These are phyloP conservation scores for Hylodesmum podocarpum DNA, from an alignment of 306 rosid species.

Conservation along the genomic window DNA sequence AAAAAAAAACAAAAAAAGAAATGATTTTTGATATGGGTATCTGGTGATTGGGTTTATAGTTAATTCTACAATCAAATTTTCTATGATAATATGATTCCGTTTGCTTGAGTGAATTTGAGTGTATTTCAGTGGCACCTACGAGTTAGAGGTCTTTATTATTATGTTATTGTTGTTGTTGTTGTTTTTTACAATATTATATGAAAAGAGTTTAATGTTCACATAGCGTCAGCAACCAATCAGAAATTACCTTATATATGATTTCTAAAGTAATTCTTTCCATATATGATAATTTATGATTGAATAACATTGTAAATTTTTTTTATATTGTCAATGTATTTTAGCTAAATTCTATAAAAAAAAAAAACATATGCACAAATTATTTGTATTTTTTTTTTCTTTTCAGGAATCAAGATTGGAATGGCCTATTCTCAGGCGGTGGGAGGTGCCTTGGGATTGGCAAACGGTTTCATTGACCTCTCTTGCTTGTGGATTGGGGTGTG, in stretches of 20 bases:
- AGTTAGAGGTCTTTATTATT: background rate
- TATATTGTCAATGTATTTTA: background rate
- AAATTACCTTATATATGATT: background rate
- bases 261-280: background rate
- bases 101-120: background rate
- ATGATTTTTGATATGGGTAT: background rate
- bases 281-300: background rate
- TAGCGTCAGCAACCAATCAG: background rate
- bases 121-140: background rate
- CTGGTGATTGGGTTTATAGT: background rate
- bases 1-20: background rate
- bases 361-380: background rate
- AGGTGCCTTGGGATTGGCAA: constrained; percentile 99
- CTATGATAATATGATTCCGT: background rate
- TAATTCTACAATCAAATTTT: background rate
- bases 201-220: background rate
- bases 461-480: constrained; percentile 77
- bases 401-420: constrained; percentile 61
- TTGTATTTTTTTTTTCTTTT: constrained; percentile 7
- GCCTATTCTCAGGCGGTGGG: constrained; percentile 88
- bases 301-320: background rate
- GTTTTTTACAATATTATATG: background rate
- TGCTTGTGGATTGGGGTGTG: constrained; percentile 93
- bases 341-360: background rate
- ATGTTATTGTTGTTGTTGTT: background rate